Evolutionary conservation across 768 basidiomycete genomes (phyloP).

Genomic region (Serendipita sp.): DNA sequence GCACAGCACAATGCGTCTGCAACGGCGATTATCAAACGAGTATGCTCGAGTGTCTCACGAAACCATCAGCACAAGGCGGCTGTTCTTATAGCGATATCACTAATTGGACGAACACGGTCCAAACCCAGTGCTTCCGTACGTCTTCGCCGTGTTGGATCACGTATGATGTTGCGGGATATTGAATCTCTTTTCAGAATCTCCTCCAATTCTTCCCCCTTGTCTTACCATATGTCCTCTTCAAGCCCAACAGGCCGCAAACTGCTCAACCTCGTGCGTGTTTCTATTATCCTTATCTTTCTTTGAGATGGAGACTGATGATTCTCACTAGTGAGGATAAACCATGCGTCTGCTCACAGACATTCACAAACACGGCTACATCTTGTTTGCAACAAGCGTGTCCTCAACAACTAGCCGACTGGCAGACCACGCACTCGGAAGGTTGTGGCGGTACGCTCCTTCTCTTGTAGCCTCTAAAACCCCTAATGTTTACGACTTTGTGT

Average conservation of each 20-base stretch:
- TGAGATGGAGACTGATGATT: neutral
- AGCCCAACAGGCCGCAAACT: neutral
- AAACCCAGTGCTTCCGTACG: neutral
- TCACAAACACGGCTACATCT: neutral
- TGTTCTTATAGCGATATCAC: neutral
- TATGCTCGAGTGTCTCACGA: neutral
- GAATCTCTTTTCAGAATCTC: neutral
- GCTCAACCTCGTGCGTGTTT: neutral
- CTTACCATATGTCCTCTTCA: neutral
- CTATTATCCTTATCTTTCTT: neutral
- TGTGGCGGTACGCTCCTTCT: conserved; percentile 1
- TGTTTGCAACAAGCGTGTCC: neutral
- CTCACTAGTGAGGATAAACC: neutral
- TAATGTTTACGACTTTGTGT: neutral
- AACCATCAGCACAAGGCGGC: neutral
- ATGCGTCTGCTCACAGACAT: neutral
- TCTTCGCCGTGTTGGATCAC: neutral
- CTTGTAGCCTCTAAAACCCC: no score
- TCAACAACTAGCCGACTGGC: neutral
- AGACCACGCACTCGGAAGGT: neutral
- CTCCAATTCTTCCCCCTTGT: neutral
- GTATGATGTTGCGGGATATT: neutral
- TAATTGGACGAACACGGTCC: neutral
- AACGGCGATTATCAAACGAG: neutral
- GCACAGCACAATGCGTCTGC: neutral